Evolutionary conservation across 208 protist species (phyloP), one percentile per base, ranked within the genome.

Genomic region (Leishmania lainsoni): DNA sequence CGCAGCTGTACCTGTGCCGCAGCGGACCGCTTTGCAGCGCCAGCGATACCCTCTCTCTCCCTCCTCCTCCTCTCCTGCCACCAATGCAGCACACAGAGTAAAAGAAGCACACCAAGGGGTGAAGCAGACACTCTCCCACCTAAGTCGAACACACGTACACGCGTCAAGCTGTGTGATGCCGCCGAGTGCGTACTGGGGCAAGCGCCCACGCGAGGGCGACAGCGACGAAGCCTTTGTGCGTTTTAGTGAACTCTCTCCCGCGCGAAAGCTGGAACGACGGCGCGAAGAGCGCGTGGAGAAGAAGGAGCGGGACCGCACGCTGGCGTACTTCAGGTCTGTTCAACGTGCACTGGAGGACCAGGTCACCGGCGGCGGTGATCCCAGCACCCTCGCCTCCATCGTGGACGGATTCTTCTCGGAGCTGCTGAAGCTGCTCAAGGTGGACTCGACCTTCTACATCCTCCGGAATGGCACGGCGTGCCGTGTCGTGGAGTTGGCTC

Each of bases 381-480:
- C 90, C 5, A 85, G 73, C 17, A 84, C 84, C 35, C 77, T 96
- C 45, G 87, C 87, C 73, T 83, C 86, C 75, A 90, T 96, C 56
- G 90, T 98, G 12, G 95, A 98, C 73, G 92, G 95, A 61, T 96
- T 98, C 81, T 97, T 98, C 85, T 89, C 91, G 2, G 93, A 98
- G 78, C 86, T 98, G 49, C 86, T 97, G 63, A 97, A 95, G 85
- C 84, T 95, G 72, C 89, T 98, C 5, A 86, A 87, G 48, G 90
- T 87, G 0, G 95, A 98, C 83, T 59, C 90, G 39, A 86, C 87
- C 0, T 89, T 97, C 14, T 83, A 94, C 81, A 87, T 98, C 2
- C 81, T 98, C 48, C 86, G 95, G 20, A 98, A 97, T 75, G 92
- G 87, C 58, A 85, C 86, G 51, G 90, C 95, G 1, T 98, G 95